phyloP scores from a whole-genome alignment of 345 rosid species.

The Salix exigua region DNA sequence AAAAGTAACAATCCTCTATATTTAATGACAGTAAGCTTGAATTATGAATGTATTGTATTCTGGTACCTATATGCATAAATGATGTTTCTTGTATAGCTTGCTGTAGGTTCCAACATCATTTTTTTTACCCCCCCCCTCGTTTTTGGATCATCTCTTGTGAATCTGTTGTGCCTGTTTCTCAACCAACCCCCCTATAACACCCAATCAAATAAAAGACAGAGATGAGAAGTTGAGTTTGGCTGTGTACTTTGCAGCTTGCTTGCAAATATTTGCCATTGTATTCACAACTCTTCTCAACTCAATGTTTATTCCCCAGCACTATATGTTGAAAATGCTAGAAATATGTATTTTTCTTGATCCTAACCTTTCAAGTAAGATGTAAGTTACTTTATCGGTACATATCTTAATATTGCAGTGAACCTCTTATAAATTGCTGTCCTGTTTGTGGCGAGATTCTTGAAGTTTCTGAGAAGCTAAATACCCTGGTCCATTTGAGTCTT shows the following conservation, averaged over 20 bases:
- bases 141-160: background rate
- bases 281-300: background rate
- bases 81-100: background rate
- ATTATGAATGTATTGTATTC: background rate
- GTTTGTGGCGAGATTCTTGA: conserved; percentile 83
- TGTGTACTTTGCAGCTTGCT: background rate
- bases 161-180: background rate
- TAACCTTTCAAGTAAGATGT: background rate
- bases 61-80: background rate
- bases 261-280: background rate
- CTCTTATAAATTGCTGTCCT: conserved; percentile 76
- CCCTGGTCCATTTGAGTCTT: conserved; percentile 81
- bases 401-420: conserved; percentile 48
- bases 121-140: background rate
- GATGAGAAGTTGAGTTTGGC: background rate
- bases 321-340: background rate
- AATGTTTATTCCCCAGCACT: background rate
- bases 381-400: background rate
- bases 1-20: conserved; percentile 49
- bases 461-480: conserved; percentile 64
- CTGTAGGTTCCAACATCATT: background rate
- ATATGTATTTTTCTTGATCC: background rate
- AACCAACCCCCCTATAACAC: no score
- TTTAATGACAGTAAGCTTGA: conserved; percentile 9
- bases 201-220: no score